Evolutionary conservation across 371 early-diverging fungal genomes (phyloP).

Genomic region (Lichtheimia ornata): DNA sequence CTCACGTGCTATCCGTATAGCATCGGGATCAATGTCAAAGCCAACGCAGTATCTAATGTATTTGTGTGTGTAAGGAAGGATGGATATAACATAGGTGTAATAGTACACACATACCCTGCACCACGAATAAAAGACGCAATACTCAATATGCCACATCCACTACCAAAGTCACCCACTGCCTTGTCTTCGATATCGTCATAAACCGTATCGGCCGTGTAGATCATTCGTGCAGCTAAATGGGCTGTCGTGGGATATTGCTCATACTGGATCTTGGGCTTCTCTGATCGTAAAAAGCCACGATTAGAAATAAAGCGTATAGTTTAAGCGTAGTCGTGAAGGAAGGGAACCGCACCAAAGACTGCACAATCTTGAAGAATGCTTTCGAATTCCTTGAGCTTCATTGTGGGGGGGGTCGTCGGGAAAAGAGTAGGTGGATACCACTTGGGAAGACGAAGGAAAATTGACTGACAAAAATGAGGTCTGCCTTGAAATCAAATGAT

Average conservation of each 20-base stretch:
- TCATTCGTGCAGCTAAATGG: constrained; percentile 81
- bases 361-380: constrained; percentile 72
- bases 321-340: too few relatives aligned
- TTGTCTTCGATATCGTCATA: constrained; percentile 80
- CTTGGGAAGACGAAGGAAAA: too few relatives aligned
- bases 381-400: constrained; percentile 81
- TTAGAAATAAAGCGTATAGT: too few relatives aligned
- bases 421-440: too few relatives aligned
- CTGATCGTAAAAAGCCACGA: constrained; percentile 17
- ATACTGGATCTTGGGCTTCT: constrained; percentile 76
- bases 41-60: constrained; percentile 59
- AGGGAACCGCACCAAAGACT: constrained; percentile 53
- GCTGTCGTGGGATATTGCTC: constrained; percentile 90
- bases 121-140: constrained; percentile 66
- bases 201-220: constrained; percentile 78
- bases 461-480: too few relatives aligned
- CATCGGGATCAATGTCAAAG: constrained; percentile 82
- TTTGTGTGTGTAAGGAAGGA: background rate
- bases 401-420: constrained; percentile 14
- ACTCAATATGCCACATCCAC: constrained; percentile 81
- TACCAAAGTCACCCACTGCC: constrained; percentile 80
- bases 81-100: background rate
- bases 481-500: too few relatives aligned
- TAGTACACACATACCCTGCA: constrained; percentile 40
- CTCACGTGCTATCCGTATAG: constrained; percentile 70